A percentile compares a stretch with the other conserved stretches of the same genome.
phyloP scores from a whole-genome alignment of 73 alveolate species.

The Effrenium voratum region DNA sequence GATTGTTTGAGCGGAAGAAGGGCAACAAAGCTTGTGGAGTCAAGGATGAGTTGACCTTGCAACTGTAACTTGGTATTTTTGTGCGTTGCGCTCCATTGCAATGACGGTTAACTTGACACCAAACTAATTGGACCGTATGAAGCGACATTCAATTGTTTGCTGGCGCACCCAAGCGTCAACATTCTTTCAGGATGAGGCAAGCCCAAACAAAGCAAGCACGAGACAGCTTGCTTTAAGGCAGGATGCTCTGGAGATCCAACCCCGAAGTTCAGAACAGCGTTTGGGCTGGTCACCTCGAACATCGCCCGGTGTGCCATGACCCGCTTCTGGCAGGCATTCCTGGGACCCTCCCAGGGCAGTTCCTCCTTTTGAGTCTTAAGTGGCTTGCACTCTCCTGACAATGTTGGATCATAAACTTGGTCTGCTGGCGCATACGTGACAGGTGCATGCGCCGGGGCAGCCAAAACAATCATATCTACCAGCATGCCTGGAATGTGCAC shows the following conservation, averaged over 20 bases:
- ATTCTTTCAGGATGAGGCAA: too few species aligned
- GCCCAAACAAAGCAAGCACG: too few species aligned
- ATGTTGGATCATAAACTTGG: slow-evolving; percentile 51
- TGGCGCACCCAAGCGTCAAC: too few species aligned
- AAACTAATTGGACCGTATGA: too few species aligned
- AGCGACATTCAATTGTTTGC: too few species aligned
- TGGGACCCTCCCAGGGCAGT: slow-evolving; percentile 90
- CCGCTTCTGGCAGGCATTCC: slow-evolving; percentile 90
- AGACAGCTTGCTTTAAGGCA: too few species aligned
- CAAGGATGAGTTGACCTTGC: too few species aligned
- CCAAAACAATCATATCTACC: slow-evolving; percentile 57
- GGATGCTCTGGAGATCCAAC: slow-evolving; percentile 69
- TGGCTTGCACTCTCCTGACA: slow-evolving; percentile 73
- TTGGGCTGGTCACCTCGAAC: slow-evolving; percentile 14
- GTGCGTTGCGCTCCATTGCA: too few species aligned
- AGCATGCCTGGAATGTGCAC: slow-evolving; percentile 82
- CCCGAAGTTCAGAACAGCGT: slow-evolving; percentile 64
- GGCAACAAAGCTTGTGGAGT: too few species aligned
- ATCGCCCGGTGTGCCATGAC: slow-evolving; percentile 90
- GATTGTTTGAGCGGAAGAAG: too few species aligned
- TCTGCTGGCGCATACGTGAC: slow-evolving; percentile 69
- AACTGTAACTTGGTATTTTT: too few species aligned
- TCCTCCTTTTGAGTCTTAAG: slow-evolving; percentile 22
- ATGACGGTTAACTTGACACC: too few species aligned
- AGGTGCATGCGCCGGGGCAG: slow-evolving; percentile 55